These are phyloP conservation scores for Penicillium polonicum DNA, from an alignment of 2,329 filamentous ascomycete genomes.

Conservation along the genomic window DNA sequence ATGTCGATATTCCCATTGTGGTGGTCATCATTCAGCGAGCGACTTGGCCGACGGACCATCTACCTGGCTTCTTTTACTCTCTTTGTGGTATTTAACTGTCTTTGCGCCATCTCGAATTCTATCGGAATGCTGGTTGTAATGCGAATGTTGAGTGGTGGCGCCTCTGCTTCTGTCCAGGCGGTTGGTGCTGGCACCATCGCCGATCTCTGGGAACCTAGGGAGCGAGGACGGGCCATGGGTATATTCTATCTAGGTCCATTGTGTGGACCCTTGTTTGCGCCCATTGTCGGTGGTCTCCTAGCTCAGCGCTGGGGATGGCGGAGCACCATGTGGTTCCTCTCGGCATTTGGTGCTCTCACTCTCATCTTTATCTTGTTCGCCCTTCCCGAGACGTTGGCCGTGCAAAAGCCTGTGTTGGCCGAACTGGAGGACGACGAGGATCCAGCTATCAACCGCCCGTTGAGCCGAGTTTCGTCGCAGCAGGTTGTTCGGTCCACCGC, in stretches of 20 bases:
- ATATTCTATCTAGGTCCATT: constrained; percentile 79
- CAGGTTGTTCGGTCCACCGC: constrained; percentile 61
- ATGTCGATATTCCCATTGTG: constrained; percentile 84
- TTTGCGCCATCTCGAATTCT: constrained; percentile 66
- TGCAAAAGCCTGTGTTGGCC: constrained; percentile 30
- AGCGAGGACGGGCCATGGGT: constrained; percentile 77
- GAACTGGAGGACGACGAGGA: constrained; percentile 29
- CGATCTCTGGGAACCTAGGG: constrained; percentile 72
- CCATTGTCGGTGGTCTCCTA: constrained; percentile 74
- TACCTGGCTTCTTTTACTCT: constrained; percentile 73
- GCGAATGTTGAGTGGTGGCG: constrained; percentile 71
- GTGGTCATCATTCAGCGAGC: constrained; percentile 81
- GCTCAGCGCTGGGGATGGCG: constrained; percentile 69
- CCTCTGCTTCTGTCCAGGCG: constrained; percentile 76
- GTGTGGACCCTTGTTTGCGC: constrained; percentile 70
- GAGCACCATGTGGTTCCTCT: constrained; percentile 74
- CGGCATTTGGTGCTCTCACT: constrained; percentile 61
- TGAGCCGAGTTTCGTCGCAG: constrained; percentile 59
- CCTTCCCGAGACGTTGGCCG: constrained; percentile 45
- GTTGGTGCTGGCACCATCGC: constrained; percentile 81
- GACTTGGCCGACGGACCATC: constrained; percentile 69
- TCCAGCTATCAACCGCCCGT: constrained; percentile 26
- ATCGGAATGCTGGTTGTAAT: constrained; percentile 77
- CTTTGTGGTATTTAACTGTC: constrained; percentile 68
- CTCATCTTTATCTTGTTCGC: constrained; percentile 44